Evolutionary conservation across 1,284 basidiomycete genomes (phyloP).

Genomic region (Ganoderma boninense): DNA sequence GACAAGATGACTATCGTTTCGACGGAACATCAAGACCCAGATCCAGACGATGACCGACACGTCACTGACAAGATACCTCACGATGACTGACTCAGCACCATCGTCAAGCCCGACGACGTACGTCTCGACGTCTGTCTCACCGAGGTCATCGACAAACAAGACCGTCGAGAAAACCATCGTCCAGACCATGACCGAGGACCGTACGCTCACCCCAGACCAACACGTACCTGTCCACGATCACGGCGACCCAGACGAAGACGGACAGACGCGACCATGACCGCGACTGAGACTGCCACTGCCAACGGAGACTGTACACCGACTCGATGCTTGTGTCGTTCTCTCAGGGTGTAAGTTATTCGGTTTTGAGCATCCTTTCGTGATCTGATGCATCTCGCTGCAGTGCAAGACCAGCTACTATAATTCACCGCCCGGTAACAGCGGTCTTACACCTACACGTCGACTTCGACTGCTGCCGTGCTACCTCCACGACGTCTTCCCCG

Average conservation of each 20-base stretch:
- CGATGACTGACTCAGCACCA: slow-evolving; percentile 42
- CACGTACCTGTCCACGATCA: slow-evolving; percentile 34
- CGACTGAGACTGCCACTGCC: slow-evolving; percentile 34
- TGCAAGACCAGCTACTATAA: slow-evolving; percentile 66
- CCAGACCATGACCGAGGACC: slow-evolving; percentile 41
- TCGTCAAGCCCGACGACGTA: slow-evolving; percentile 57
- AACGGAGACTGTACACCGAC: slow-evolving; percentile 54
- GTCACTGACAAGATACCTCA: slow-evolving; percentile 42
- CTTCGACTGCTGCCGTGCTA: slow-evolving; percentile 24
- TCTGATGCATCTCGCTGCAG: slow-evolving; percentile 38
- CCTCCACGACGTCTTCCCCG: slow-evolving; percentile 21
- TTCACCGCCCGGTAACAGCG: slow-evolving; percentile 61
- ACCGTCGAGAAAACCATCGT: slow-evolving; percentile 42
- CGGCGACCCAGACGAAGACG: slow-evolving; percentile 42
- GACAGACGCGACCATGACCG: slow-evolving; percentile 46
- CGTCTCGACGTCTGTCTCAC: slow-evolving; percentile 62
- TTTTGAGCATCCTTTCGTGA: neutral
- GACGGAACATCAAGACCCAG: slow-evolving; percentile 55
- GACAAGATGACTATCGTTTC: slow-evolving; percentile 38
- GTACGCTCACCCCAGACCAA: slow-evolving; percentile 37
- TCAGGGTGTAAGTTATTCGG: slow-evolving; percentile 49
- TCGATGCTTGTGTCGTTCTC: slow-evolving; percentile 62
- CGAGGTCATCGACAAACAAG: slow-evolving; percentile 61
- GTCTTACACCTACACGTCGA: slow-evolving; percentile 56
- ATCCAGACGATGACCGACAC: slow-evolving; percentile 40